These are phyloP conservation scores for Sapria himalayana DNA, from an alignment of 345 rosid species.

Conservation along the genomic window DNA sequence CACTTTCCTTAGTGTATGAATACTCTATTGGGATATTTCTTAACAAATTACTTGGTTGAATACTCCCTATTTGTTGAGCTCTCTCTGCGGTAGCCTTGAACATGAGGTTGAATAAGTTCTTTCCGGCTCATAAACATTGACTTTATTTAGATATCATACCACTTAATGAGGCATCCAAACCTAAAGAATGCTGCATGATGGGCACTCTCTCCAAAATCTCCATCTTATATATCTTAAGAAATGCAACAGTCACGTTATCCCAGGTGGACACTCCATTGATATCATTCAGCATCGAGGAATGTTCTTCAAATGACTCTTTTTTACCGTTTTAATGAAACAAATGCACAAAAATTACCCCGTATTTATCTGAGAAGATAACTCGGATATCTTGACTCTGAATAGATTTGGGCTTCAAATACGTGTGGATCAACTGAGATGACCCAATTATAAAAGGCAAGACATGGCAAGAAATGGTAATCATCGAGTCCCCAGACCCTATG, in stretches of 20 bases:
- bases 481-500: conserved; percentile 99
- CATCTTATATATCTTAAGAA: conserved; percentile 89
- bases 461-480: conserved; percentile 92
- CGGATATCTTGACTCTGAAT: conserved; percentile 70
- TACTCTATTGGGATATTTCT: too few relatives aligned
- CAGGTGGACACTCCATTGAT: conserved; percentile 87
- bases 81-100: too few relatives aligned
- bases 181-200: conserved; percentile 95
- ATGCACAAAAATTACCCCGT: conserved; percentile 67
- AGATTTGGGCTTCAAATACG: conserved; percentile 86
- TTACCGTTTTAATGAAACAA: conserved; percentile 65
- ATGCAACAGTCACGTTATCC: conserved; percentile 80
- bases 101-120: too few relatives aligned
- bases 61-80: too few relatives aligned
- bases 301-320: conserved; percentile 82
- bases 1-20: too few relatives aligned
- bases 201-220: conserved; percentile 92
- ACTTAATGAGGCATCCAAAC: conserved; percentile 72
- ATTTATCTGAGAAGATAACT: conserved; percentile 64
- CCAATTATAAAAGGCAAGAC: conserved; percentile 86
- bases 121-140: too few relatives aligned
- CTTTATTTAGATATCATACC: conserved; percentile 34
- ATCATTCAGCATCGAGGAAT: conserved; percentile 77
- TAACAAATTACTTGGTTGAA: too few relatives aligned
- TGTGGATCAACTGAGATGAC: conserved; percentile 81